A percentile compares a stretch with the other conserved stretches of the same genome.
phyloP scores from a whole-genome alignment of 1,284 basidiomycete species.

The Cutaneotrichosporon dermatis region DNA sequence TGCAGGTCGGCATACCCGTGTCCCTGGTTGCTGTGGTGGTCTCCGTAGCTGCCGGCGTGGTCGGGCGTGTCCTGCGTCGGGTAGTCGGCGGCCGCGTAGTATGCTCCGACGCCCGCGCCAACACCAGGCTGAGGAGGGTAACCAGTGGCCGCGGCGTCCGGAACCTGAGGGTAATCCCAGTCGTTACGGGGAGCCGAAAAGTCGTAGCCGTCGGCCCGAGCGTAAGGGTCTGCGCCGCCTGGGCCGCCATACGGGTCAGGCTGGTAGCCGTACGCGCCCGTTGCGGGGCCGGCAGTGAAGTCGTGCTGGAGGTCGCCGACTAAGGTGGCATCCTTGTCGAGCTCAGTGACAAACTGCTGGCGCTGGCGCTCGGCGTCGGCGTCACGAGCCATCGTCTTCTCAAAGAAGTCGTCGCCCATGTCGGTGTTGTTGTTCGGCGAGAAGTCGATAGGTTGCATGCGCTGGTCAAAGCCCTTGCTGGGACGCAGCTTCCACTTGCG shows the following conservation, averaged over 20 bases:
- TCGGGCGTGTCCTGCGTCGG: slow-evolving; percentile 29
- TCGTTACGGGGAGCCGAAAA: slow-evolving; percentile 6
- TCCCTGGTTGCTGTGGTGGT: not conserved
- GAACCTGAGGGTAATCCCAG: not conserved
- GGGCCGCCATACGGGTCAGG: slow-evolving; percentile 1
- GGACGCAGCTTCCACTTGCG: slow-evolving; percentile 85
- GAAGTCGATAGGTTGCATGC: slow-evolving; percentile 56
- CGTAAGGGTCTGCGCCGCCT: slow-evolving; percentile 16
- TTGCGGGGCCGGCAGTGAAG: slow-evolving; percentile 63
- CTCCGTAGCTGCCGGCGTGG: slow-evolving; percentile 5
- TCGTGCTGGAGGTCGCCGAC: slow-evolving; percentile 57
- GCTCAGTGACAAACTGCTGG: slow-evolving; percentile 38
- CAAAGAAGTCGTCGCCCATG: slow-evolving; percentile 30
- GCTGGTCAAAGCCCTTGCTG: slow-evolving; percentile 71
- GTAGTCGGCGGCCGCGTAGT: slow-evolving; percentile 15
- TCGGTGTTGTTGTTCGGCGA: slow-evolving; percentile 73
- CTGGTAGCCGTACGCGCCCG: slow-evolving; percentile 10
- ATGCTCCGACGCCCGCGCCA: not conserved
- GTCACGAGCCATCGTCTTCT: slow-evolving; percentile 43
- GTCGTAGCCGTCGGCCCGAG: slow-evolving; percentile 5
- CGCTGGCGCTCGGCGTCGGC: slow-evolving; percentile 39
- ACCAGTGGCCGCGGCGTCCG: slow-evolving; percentile 3
- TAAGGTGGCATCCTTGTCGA: slow-evolving; percentile 32
- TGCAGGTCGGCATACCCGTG: slow-evolving; percentile 42
- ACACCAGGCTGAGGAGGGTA: slow-evolving; percentile 14